Conservation (phyloP, 768 basidiomycete species). For the Termitomyces sp. region DNA sequence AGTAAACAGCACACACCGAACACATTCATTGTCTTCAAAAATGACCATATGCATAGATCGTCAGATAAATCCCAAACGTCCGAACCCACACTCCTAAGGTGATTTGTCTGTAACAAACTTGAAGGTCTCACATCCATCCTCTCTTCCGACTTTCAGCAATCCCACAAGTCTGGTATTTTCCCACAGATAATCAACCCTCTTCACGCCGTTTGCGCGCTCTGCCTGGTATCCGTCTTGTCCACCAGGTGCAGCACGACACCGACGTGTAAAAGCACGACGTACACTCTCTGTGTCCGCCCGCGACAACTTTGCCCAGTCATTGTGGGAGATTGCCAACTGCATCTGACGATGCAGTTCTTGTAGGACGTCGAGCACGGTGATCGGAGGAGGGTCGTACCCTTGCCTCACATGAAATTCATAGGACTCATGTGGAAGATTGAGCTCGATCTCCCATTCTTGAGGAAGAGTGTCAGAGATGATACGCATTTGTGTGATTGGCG, state of each 20-base stretch:
- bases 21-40: not conserved
- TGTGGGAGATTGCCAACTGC: conserved; percentile 39
- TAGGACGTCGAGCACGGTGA: conserved; percentile 60
- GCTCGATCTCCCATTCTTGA: conserved; percentile 54
- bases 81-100: no score
- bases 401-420: conserved; percentile 16
- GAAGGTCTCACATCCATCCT: conserved; percentile 34
- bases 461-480: conserved; percentile 56
- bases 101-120: conserved; percentile 21
- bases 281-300: conserved; percentile 28
- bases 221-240: conserved; percentile 22
- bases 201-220: conserved; percentile 49
- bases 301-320: conserved; percentile 34
- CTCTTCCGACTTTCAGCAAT: conserved; percentile 34
- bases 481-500: conserved; percentile 49
- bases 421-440: conserved; percentile 44
- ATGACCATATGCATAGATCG: not conserved
- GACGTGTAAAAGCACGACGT: conserved; percentile 33
- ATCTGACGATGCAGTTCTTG: conserved; percentile 46
- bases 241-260: conserved; percentile 31
- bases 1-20: not conserved
- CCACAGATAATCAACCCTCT: conserved; percentile 56
- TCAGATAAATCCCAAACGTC: not conserved
- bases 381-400: conserved; percentile 33
- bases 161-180: conserved; percentile 48